Evolutionary conservation across 257 asterid species (phyloP).

Genomic region (Lantana camara): DNA sequence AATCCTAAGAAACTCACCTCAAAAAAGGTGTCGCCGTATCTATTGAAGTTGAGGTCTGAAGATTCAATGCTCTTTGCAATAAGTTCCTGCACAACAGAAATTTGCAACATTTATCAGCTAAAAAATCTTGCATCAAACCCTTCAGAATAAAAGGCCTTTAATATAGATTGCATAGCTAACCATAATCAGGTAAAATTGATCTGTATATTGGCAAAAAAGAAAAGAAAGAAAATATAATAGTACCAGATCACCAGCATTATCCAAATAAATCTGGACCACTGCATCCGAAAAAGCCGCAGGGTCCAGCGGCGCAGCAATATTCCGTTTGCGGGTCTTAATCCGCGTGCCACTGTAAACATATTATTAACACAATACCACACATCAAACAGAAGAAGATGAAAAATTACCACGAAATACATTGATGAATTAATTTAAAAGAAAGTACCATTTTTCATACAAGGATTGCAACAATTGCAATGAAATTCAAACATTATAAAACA

Average conservation of each 20-base stretch:
- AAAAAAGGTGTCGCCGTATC: constrained; percentile 97
- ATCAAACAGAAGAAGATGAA: constrained; percentile 12
- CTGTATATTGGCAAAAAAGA: neutral
- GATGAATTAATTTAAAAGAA: neutral
- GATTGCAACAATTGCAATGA: neutral
- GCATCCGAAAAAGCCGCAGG: constrained; percentile 99
- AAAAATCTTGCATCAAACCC: constrained; percentile 10
- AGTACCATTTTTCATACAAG: neutral
- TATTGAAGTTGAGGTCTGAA: constrained; percentile 80
- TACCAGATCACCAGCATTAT: constrained; percentile 99
- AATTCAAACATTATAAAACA: neutral
- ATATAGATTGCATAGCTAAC: constrained; percentile 6
- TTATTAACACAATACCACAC: constrained; percentile 17
- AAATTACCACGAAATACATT: neutral
- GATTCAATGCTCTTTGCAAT: constrained; percentile 82
- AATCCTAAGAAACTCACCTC: constrained; percentile 50
- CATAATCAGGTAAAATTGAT: neutral
- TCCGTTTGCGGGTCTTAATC: constrained; percentile 99
- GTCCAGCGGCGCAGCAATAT: constrained; percentile 97
- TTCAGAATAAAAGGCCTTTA: neutral
- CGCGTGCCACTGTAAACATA: constrained; percentile 87
- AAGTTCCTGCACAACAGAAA: constrained; percentile 69
- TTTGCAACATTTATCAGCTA: constrained; percentile 16
- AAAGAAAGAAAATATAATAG: neutral
- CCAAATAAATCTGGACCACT: constrained; percentile 99